Base-by-base conservation (phyloP, 202 grass and related monocot genomes). In the Saccharum hybrid region DNA sequence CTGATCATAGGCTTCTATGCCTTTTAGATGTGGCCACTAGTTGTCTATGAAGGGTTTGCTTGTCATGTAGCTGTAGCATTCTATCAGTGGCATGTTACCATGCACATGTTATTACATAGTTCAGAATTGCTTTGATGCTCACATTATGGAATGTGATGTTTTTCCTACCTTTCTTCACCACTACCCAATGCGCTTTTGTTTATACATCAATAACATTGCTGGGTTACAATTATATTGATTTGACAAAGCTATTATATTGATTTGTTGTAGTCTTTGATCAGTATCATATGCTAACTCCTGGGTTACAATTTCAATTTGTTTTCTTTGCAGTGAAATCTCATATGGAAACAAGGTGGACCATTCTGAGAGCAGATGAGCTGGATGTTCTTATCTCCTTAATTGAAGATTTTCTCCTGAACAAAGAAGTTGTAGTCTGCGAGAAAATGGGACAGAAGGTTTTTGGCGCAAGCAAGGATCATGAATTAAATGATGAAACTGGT, bases 361-460 rank as follows among this genome's bases (percentile, higher is more conserved):
- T 91, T 88, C 59, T 88, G 57, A 83, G 90, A 78, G 72, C 52
- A 65, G 66, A 77, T 34, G 74, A 82, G 21, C 56, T 93, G 46
- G 81, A 92, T 76, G 69, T 85, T 67, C 73, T 91, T 75, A 60
- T 86, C 43, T 82, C 77, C 38, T 85, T 92, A 71, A 82, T 91
- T 69, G 87, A 93, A 52, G 96, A 95, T 85, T 95, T 98, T 85
- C 65, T 98, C 1, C 18, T 87, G 81, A 87, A 65, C 30, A 93
- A 87, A 76, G 75, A 87, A 87, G 86, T 98, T 76, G n/a, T 93
- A 76, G 39, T 89, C 48, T 93, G 68, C 37, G 79, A 81, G 52
- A 85, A 88, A 52, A 80, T 67, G 81, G 77, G 73, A 54, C 46
- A 68, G 78, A 64, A 18, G 75, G 56, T 70, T 81, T 77, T 66